Percentiles rank a stretch among this genome's conserved stretches.
These are phyloP conservation scores for Odontarrhena argentea DNA, from an alignment of 345 rosid species.

Conservation along the genomic window DNA sequence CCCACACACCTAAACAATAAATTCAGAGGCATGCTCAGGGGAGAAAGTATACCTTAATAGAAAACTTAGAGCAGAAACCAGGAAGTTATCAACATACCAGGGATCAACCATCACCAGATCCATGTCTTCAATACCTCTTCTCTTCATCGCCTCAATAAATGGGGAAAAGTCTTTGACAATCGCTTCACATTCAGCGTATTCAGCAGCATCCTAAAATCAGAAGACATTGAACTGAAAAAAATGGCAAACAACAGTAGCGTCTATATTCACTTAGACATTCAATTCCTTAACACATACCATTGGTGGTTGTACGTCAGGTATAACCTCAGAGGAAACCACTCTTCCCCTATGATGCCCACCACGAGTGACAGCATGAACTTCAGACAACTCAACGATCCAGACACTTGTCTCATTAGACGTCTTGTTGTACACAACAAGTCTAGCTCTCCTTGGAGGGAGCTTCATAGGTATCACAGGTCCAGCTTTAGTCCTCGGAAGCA, in stretches of 20 bases:
- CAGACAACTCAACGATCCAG: conserved; percentile 81
- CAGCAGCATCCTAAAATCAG: conserved; percentile 65
- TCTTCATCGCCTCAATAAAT: conserved; percentile 84
- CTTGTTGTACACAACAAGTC: conserved; percentile 79
- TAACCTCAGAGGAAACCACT: conserved; percentile 70
- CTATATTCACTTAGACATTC: conserved; percentile 25
- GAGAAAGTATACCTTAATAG: conserved; percentile 4
- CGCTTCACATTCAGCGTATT: conserved; percentile 94
- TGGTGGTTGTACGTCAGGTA: conserved; percentile 92
- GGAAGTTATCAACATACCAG: conserved; percentile 51
- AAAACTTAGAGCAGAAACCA: conserved; percentile 24
- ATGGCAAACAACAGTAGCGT: conserved; percentile 21
- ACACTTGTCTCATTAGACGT: conserved; percentile 81
- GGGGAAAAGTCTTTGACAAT: conserved; percentile 78
- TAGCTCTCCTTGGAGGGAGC: conserved; percentile 88
- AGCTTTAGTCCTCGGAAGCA: conserved; percentile 79
- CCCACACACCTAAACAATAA: conserved; percentile 72
- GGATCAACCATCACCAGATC: conserved; percentile 93
- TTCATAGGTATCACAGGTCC: conserved; percentile 83
- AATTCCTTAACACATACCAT: conserved; percentile 56
- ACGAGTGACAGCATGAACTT: conserved; percentile 88
- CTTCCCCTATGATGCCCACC: conserved; percentile 97
- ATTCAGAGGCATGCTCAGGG: conserved; percentile 15
- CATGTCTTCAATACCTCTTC: conserved; percentile 91
- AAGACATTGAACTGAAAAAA: conserved; percentile 23